phyloP scores from a whole-genome alignment of 2,329 filamentous ascomycete genomes.

The Sclerotinia subarctica region DNA sequence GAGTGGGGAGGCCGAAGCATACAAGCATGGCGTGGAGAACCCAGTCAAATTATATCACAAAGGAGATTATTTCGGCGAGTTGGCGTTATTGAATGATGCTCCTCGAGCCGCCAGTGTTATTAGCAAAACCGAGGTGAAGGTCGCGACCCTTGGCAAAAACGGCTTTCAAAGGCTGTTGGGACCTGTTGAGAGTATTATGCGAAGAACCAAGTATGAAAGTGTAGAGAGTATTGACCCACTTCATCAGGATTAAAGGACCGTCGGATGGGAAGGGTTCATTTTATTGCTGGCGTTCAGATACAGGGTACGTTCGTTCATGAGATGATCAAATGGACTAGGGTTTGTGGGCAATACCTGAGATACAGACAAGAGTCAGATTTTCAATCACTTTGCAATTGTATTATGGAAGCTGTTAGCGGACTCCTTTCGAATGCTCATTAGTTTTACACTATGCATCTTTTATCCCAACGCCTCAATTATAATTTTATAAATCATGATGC shows the following conservation, averaged over 20 bases:
- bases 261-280: constrained; percentile 24
- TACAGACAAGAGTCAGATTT: constrained; percentile 26
- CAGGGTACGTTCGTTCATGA: constrained; percentile 36
- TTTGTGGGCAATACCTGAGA: constrained; percentile 34
- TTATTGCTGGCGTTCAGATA: constrained; percentile 34
- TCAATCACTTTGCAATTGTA: constrained; percentile 24
- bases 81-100: constrained; percentile 89
- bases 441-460: constrained; percentile 12
- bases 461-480: neutral
- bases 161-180: constrained; percentile 92
- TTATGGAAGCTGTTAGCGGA: constrained; percentile 15
- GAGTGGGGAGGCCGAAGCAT: constrained; percentile 80
- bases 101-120: constrained; percentile 88
- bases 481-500: neutral
- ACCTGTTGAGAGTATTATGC: constrained; percentile 91
- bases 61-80: constrained; percentile 95
- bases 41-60: constrained; percentile 80
- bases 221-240: constrained; percentile 68
- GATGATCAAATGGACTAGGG: constrained; percentile 30
- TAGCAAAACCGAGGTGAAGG: constrained; percentile 82
- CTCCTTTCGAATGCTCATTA: constrained; percentile 19
- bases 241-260: constrained; percentile 40
- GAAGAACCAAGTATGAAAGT: constrained; percentile 62
- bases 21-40: constrained; percentile 68
- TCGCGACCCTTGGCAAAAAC: constrained; percentile 86